Conservation (phyloP, 208 protist species). For the Histomonas meleagridis region DNA sequence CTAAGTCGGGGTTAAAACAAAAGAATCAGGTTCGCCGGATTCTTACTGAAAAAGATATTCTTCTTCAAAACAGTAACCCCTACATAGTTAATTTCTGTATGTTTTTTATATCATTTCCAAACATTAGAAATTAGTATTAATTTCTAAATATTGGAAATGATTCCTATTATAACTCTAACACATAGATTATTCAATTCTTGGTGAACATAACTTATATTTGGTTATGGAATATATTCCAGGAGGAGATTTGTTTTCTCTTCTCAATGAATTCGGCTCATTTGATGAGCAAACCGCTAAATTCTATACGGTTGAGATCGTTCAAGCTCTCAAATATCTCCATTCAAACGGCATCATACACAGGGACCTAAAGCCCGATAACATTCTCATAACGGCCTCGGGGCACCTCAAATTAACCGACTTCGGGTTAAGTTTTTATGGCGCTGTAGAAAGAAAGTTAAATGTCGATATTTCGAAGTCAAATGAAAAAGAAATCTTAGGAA, state of each 20-base stretch:
- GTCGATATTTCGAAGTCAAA: neutral
- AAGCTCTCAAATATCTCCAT: constrained; percentile 54
- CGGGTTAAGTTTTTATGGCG: constrained; percentile 53
- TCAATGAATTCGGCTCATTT: constrained; percentile 21
- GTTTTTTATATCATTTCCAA: too few species aligned
- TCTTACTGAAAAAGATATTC: neutral
- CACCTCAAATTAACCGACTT: constrained; percentile 76
- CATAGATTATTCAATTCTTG: constrained; percentile 8
- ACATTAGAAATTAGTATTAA: too few species aligned
- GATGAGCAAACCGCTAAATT: constrained; percentile 29
- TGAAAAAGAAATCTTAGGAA: constrained; percentile 58
- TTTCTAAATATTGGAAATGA: too few species aligned
- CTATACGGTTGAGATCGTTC: constrained; percentile 46
- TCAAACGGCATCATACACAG: constrained; percentile 50
- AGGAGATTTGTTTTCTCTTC: constrained; percentile 42
- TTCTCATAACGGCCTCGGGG: constrained; percentile 57
- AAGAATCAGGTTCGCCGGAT: neutral
- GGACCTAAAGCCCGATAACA: constrained; percentile 59
- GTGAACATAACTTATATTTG: neutral
- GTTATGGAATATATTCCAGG: constrained; percentile 39
- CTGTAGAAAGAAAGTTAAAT: neutral
- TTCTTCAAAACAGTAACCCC: neutral
- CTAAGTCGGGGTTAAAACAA: neutral
- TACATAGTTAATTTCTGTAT: neutral
- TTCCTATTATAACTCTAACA: too few species aligned